Conservation (phyloP, 805 yeast species). For the Saccharomyces paradoxus region DNA sequence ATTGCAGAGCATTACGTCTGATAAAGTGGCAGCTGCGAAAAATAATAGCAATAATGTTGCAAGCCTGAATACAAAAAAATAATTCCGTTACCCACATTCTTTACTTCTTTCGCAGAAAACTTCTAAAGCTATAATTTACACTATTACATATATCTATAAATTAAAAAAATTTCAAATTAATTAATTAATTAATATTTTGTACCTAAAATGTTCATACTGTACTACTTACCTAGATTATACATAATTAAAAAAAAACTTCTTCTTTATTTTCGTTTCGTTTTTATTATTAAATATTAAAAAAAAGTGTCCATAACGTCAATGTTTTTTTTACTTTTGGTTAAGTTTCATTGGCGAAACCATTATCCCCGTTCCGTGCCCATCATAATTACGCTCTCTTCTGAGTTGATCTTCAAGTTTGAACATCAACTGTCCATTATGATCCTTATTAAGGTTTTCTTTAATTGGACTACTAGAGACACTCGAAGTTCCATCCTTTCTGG, state of each 20-base stretch:
- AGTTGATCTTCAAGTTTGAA: conserved; percentile 22
- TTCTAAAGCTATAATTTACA: neutral
- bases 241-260: neutral
- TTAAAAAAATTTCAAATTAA: neutral
- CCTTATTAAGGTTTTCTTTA: conserved; percentile 15
- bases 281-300: neutral
- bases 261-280: neutral
- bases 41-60: neutral
- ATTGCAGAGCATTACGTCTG: conserved; percentile 38
- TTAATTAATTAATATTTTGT: neutral
- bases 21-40: conserved; percentile 15
- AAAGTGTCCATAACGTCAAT: neutral
- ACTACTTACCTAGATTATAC: neutral
- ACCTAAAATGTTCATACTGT: neutral
- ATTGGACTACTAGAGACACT: conserved; percentile 21
- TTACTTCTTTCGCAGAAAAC: neutral
- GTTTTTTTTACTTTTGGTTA: neutral
- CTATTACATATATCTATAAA: neutral
- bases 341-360: neutral
- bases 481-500: conserved; percentile 14
- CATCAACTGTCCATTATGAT: conserved; percentile 13
- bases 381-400: conserved; percentile 1
- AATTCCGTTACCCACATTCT: neutral
- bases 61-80: neutral
- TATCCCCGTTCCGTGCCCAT: neutral